Percentiles rank a stretch among this genome's conserved stretches.
Evolutionary conservation across 2,329 filamentous ascomycete genomes (phyloP).

Genomic region (Colletotrichum echinochloae): DNA sequence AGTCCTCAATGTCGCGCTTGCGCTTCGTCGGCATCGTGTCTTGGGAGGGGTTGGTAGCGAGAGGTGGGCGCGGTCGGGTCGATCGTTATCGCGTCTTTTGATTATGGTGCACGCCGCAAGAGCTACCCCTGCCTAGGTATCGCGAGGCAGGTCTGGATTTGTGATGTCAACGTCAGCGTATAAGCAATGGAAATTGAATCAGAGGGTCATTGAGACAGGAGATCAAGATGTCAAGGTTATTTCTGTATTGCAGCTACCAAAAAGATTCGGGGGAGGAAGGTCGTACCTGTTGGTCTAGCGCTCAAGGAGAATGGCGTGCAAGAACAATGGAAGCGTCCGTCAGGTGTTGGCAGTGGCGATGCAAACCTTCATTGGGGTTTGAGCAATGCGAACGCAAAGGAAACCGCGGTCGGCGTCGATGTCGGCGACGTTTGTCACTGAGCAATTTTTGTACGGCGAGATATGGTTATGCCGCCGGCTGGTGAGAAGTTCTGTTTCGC

Average conservation of each 20-base stretch:
- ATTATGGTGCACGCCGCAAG: slow-evolving; percentile 20
- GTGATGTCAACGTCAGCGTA: slow-evolving; percentile 5
- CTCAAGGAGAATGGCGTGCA: slow-evolving; percentile 29
- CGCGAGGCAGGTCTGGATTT: slow-evolving; percentile 3
- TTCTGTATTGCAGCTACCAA: slow-evolving; percentile 5
- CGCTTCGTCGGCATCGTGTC: slow-evolving; percentile 63
- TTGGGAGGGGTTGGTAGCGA: neutral
- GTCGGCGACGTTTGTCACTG: slow-evolving; percentile 18
- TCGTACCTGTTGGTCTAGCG: slow-evolving; percentile 27
- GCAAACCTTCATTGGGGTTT: slow-evolving; percentile 27
- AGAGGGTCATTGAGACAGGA: too few relatives aligned
- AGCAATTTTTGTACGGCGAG: slow-evolving; percentile 13
- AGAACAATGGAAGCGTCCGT: slow-evolving; percentile 37
- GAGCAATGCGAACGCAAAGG: slow-evolving; percentile 10
- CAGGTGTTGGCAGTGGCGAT: slow-evolving; percentile 21
- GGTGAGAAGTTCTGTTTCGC: slow-evolving; percentile 31
- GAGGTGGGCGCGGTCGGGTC: neutral
- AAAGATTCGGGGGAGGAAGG: slow-evolving; percentile 6
- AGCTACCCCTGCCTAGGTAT: slow-evolving; percentile 22
- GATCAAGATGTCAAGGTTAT: neutral
- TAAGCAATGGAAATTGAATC: neutral
- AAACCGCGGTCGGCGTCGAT: slow-evolving; percentile 9
- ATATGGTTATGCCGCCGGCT: slow-evolving; percentile 14
- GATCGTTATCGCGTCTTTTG: slow-evolving; percentile 22
- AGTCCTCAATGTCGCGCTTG: slow-evolving; percentile 69